These are phyloP conservation scores for Monilinia polystroma DNA, from an alignment of 2,329 filamentous ascomycete genomes.

Conservation along the genomic window DNA sequence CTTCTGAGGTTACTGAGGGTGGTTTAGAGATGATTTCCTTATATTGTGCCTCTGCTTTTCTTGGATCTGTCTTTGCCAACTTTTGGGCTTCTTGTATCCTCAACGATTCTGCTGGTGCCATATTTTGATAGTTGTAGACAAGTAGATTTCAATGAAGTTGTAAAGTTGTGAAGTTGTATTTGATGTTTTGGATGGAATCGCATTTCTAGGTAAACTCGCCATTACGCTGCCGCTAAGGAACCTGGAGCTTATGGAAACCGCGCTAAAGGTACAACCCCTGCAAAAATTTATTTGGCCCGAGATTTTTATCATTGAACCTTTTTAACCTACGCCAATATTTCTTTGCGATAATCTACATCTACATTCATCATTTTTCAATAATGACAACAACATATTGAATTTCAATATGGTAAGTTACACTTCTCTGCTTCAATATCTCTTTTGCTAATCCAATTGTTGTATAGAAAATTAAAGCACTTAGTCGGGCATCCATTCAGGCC, in stretches of 20 bases:
- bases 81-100: conserved; percentile 87
- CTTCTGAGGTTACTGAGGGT: conserved; percentile 78
- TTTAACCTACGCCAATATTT: neutral
- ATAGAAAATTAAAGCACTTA: conserved; percentile 65
- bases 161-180: conserved; percentile 24
- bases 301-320: conserved; percentile 11
- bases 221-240: conserved; percentile 25
- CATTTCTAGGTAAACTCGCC: conserved; percentile 26
- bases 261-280: conserved; percentile 31
- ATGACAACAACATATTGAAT: conserved; percentile 30
- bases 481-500: conserved; percentile 64
- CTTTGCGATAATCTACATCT: conserved; percentile 4
- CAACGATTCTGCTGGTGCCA: conserved; percentile 59
- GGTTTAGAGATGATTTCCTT: conserved; percentile 85
- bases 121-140: conserved; percentile 39
- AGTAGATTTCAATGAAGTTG: conserved; percentile 20
- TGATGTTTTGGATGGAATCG: conserved; percentile 27
- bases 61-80: conserved; percentile 74
- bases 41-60: conserved; percentile 83
- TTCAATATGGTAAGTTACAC: conserved; percentile 36
- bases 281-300: conserved; percentile 26
- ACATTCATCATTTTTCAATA: neutral
- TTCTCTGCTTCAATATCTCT: neutral
- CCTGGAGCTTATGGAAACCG: conserved; percentile 30
- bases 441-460: conserved; percentile 10